Evolutionary conservation across 179 eudicot species (phyloP).

Genomic region (Patellifolia procumbens): DNA sequence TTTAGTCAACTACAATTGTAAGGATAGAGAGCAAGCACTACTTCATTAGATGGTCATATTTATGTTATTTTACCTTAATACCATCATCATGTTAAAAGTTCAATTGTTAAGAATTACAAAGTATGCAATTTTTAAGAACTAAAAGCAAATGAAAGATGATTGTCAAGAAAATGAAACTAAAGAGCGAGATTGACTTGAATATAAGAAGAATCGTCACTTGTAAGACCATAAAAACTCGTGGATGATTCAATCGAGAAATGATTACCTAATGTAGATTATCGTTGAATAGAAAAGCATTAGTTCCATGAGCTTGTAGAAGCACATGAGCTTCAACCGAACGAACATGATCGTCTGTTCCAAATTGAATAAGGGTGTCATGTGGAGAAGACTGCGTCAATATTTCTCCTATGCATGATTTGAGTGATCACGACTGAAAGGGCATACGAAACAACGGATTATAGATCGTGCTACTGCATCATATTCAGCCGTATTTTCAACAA

Average conservation of each 20-base stretch:
- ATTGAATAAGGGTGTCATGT: neutral
- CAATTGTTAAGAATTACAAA: too few relatives aligned
- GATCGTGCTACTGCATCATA: neutral
- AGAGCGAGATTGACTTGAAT: too few relatives aligned
- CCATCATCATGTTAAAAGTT: too few relatives aligned
- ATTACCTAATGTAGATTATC: neutral
- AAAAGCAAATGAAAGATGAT: too few relatives aligned
- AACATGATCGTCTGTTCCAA: neutral
- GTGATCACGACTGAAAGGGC: neutral
- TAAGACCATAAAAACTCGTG: too few relatives aligned
- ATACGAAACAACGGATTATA: slow-evolving; percentile 4
- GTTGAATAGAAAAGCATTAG: neutral
- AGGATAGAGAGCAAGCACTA: too few relatives aligned
- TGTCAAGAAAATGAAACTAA: too few relatives aligned
- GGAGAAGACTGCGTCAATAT: neutral
- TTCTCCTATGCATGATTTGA: neutral
- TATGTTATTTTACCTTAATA: too few relatives aligned
- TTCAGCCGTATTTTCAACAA: neutral
- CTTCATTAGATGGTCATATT: too few relatives aligned
- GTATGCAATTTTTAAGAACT: too few relatives aligned
- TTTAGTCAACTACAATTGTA: too few relatives aligned
- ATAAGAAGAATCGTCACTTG: too few relatives aligned
- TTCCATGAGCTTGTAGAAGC: neutral
- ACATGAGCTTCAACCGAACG: neutral
- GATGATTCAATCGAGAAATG: neutral